These are phyloP conservation scores for Buddleja alternifolia DNA, from an alignment of 257 asterid species.

Conservation along the genomic window DNA sequence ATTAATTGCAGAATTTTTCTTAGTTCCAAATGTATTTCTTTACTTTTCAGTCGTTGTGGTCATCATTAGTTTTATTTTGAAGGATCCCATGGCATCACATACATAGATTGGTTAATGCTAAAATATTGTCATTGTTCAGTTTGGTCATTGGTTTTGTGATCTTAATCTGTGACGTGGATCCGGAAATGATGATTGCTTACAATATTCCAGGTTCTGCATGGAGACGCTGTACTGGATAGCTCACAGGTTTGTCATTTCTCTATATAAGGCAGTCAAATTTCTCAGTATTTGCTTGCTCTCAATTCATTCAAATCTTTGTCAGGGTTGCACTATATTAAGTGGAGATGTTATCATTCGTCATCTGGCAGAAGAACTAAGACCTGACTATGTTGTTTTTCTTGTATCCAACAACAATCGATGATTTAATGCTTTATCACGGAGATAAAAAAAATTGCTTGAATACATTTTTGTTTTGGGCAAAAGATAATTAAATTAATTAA, in stretches of 20 bases:
- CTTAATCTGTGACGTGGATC: slow-evolving; percentile 19
- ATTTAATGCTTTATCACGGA: slow-evolving; percentile 15
- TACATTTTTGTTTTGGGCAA: background rate
- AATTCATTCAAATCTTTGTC: slow-evolving; percentile 32
- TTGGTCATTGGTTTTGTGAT: background rate
- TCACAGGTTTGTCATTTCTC: slow-evolving; percentile 64
- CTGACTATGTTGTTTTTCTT: slow-evolving; percentile 83
- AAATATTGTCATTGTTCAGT: background rate
- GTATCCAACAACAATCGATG: slow-evolving; percentile 58
- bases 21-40: background rate
- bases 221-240: slow-evolving; percentile 93
- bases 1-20: background rate
- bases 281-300: slow-evolving; percentile 16
- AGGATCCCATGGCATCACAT: slow-evolving; percentile 9
- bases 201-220: slow-evolving; percentile 78
- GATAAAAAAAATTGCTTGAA: background rate
- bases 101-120: slow-evolving; percentile 15
- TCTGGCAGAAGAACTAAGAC: slow-evolving; percentile 80
- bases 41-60: background rate
- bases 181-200: slow-evolving; percentile 28
- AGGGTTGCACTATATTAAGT: slow-evolving; percentile 96
- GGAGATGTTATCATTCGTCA: slow-evolving; percentile 92
- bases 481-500: background rate
- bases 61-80: slow-evolving; percentile 3
- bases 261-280: slow-evolving; percentile 21